phyloP scores from a whole-genome alignment of 1,284 basidiomycete genomes.

The Marasmius fiardii region DNA sequence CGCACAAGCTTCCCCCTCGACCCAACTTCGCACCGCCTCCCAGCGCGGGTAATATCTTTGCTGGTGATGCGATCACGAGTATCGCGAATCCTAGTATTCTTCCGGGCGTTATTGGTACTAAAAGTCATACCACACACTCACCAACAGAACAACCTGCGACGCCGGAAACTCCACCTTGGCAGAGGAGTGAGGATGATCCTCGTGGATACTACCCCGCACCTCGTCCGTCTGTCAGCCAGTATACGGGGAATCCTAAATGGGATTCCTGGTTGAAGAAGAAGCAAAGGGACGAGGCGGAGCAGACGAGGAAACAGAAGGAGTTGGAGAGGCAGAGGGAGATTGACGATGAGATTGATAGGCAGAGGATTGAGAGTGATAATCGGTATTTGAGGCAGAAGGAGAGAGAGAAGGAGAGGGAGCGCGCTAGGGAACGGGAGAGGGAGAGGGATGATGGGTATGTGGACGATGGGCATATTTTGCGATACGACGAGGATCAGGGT shows the following conservation, averaged over 20 bases:
- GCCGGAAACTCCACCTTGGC: neutral
- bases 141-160: neutral
- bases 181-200: too few species aligned
- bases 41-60: neutral
- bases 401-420: neutral
- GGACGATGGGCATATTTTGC: too few species aligned
- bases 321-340: constrained; percentile 1
- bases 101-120: neutral
- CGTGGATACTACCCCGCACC: too few species aligned
- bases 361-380: neutral
- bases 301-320: neutral
- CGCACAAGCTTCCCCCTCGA: neutral
- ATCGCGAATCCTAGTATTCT: neutral
- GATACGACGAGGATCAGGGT: too few species aligned
- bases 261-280: neutral
- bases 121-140: neutral
- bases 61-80: neutral
- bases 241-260: neutral
- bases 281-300: neutral
- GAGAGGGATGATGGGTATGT: too few species aligned
- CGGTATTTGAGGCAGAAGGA: neutral
- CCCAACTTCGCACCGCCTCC: neutral
- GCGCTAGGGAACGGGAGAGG: too few species aligned
- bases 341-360: neutral
- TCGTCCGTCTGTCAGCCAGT: too few species aligned